Evolutionary conservation across 345 rosid genomes (phyloP).

Genomic region (Eucalyptus pumila): DNA sequence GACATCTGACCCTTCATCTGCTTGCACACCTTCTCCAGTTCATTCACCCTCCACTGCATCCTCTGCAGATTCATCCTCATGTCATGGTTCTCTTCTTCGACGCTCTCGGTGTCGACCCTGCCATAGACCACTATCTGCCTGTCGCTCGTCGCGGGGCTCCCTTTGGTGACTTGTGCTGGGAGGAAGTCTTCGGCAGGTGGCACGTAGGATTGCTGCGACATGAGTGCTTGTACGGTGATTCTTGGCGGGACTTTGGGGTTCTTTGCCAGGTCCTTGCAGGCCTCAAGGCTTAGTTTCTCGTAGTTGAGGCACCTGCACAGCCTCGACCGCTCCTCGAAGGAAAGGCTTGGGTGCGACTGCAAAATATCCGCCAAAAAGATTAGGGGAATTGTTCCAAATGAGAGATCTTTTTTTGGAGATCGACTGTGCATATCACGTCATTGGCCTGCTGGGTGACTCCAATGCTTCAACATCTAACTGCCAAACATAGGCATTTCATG

Average conservation of each 20-base stretch:
- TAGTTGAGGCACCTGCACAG: conserved; percentile 60
- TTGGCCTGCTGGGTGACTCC: background rate
- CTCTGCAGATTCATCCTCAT: conserved; percentile 16
- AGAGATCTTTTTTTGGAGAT: background rate
- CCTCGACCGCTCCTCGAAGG: conserved; percentile 48
- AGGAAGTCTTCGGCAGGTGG: background rate
- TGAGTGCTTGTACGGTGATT: conserved; percentile 55
- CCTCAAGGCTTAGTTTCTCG: conserved; percentile 56
- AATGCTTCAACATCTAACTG: background rate
- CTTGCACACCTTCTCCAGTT: conserved; percentile 46
- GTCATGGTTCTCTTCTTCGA: conserved; percentile 12
- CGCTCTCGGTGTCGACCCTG: conserved; percentile 2
- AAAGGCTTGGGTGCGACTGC: conserved; percentile 59
- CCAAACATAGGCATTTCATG: background rate
- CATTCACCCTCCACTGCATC: conserved; percentile 36
- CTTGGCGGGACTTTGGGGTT: conserved; percentile 79
- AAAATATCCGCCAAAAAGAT: background rate
- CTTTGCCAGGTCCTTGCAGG: conserved; percentile 68
- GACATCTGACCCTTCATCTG: conserved; percentile 51
- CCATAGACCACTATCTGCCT: background rate
- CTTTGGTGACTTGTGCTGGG: background rate
- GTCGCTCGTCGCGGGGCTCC: background rate
- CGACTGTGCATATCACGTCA: background rate
- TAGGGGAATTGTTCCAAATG: background rate
- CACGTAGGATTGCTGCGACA: conserved; percentile 22